A percentile compares a stretch with the other conserved stretches of the same genome.
phyloP scores from a whole-genome alignment of 2,329 filamentous ascomycete genomes.

The Aureobasidium sp. region DNA sequence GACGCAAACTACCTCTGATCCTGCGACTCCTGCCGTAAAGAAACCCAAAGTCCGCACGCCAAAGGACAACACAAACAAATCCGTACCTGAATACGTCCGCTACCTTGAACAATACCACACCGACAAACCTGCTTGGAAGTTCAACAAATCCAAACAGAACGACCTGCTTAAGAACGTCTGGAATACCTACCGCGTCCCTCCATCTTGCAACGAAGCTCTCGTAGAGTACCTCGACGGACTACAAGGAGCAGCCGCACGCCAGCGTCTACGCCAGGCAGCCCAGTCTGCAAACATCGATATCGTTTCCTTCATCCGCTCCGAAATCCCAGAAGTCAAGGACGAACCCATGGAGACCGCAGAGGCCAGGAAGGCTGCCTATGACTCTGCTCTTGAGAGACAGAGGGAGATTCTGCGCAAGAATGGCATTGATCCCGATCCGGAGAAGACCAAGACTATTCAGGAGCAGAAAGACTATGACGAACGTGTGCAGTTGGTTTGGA shows the following conservation, averaged over 20 bases:
- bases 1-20: background rate
- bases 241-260: slow-evolving; percentile 60
- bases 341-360: slow-evolving; percentile 27
- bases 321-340: slow-evolving; percentile 9
- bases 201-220: slow-evolving; percentile 59
- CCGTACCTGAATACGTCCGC: slow-evolving; percentile 52
- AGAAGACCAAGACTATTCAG: slow-evolving; percentile 25
- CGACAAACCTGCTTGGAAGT: slow-evolving; percentile 72
- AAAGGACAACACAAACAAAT: slow-evolving; percentile 13
- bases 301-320: background rate
- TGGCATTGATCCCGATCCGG: slow-evolving; percentile 18
- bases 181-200: slow-evolving; percentile 60
- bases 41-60: slow-evolving; percentile 15
- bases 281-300: slow-evolving; percentile 49
- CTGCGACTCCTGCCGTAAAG: background rate
- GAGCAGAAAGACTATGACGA: slow-evolving; percentile 27
- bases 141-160: slow-evolving; percentile 88
- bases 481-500: slow-evolving; percentile 22
- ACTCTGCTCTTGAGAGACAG: slow-evolving; percentile 28
- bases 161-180: slow-evolving; percentile 77
- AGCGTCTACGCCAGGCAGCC: slow-evolving; percentile 58
- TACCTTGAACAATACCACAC: slow-evolving; percentile 72
- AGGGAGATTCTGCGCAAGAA: slow-evolving; percentile 23
- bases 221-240: slow-evolving; percentile 71
- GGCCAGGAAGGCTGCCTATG: slow-evolving; percentile 28